Conservation (phyloP, 2,329 filamentous ascomycete species). For the Didymella pomorum region DNA sequence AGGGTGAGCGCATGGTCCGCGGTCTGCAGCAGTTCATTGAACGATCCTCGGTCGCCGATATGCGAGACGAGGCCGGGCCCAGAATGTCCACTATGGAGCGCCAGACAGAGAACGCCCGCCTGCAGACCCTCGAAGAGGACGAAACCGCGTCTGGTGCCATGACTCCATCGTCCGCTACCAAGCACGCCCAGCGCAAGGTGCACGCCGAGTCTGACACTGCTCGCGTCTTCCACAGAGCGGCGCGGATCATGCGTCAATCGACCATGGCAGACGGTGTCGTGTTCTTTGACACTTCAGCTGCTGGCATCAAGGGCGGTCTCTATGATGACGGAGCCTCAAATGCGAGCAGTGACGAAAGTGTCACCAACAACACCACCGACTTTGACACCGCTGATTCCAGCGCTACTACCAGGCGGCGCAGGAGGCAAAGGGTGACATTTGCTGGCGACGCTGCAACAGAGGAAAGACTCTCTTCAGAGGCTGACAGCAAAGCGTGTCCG, state of each 20-base stretch:
- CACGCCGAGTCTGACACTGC: conserved; percentile 36
- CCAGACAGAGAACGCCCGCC: conserved; percentile 47
- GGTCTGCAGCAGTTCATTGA: conserved; percentile 47
- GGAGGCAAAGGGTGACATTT: conserved; percentile 20
- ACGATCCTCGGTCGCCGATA: conserved; percentile 38
- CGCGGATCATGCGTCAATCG: conserved; percentile 46
- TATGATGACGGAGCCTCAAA: conserved; percentile 29
- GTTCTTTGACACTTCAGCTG: conserved; percentile 47
- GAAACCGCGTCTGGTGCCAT: conserved; percentile 16
- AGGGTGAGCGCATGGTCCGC: conserved; percentile 45
- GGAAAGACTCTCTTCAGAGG: conserved; percentile 7
- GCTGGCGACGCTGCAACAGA: conserved; percentile 3
- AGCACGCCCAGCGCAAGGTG: conserved; percentile 32
- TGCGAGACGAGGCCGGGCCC: conserved; percentile 24
- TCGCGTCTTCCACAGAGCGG: conserved; percentile 48
- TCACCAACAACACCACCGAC: conserved; percentile 42
- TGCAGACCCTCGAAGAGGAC: conserved; percentile 37
- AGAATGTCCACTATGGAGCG: conserved; percentile 40
- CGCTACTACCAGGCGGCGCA: conserved; percentile 29
- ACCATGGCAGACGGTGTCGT: conserved; percentile 46
- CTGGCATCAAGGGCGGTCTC: conserved; percentile 37
- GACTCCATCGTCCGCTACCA: conserved; percentile 18
- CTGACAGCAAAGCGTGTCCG: conserved; percentile 37
- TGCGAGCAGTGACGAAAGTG: conserved; percentile 39
- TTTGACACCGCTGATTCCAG: conserved; percentile 41